These are phyloP conservation scores for Tinospora cordifolia DNA, from an alignment of 164 flowering plant genomes.

Conservation along the genomic window DNA sequence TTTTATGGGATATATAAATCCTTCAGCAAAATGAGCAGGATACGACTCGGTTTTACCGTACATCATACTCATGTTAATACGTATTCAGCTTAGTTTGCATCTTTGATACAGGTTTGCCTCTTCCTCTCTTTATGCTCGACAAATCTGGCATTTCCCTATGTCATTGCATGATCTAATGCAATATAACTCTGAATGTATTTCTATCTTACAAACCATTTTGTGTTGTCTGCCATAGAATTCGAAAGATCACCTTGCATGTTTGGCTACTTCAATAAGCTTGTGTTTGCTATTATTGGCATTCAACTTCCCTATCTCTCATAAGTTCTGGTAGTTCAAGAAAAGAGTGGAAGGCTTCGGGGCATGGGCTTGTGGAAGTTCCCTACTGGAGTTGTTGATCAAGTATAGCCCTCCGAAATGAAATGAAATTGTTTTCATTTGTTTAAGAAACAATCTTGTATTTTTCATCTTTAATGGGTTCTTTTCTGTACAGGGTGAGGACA, in stretches of 20 bases:
- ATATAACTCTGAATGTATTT: too few relatives aligned
- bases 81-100: not conserved
- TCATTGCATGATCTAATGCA: too few relatives aligned
- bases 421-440: not conserved
- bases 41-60: not conserved
- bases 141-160: not conserved
- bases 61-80: not conserved
- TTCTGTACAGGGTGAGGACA: constrained; percentile 38
- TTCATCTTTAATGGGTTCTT: constrained; percentile 9
- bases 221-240: not conserved
- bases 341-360: constrained; percentile 9
- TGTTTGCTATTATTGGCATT: constrained; percentile 10
- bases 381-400: constrained; percentile 20
- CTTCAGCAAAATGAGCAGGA: not conserved
- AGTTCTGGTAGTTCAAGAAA: constrained; percentile 31
- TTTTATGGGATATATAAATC: not conserved
- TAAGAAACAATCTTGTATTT: not conserved
- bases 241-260: not conserved
- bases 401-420: constrained; percentile 6
- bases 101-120: not conserved
- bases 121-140: not conserved
- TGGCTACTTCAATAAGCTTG: constrained; percentile 2
- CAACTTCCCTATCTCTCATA: constrained; percentile 14
- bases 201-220: not conserved
- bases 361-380: constrained; percentile 14